Base-by-base conservation (phyloP, 768 basidiomycete species). In the Lactarius pseudohatsudake region DNA sequence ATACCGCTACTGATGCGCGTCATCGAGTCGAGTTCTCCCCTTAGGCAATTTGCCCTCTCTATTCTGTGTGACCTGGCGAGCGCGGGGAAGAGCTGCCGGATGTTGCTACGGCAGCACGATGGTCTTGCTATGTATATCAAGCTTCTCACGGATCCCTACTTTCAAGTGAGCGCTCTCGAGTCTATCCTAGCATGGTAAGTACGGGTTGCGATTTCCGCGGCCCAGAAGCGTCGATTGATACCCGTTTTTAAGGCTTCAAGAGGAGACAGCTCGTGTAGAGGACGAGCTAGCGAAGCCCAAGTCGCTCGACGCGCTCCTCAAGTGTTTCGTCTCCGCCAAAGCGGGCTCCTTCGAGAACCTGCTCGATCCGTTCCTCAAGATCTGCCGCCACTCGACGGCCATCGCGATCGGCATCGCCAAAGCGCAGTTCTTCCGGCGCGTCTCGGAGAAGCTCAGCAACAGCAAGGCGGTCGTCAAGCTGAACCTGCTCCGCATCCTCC, bases 31-130 rank as follows among this genome's bases (percentile, higher is more conserved):
- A 90, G 86, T 67, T 97, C 96, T 10, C 96, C 95, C 0, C 83
- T 98, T 73, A 96, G 94, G 76, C 96, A 99, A 72, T 98, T 99
- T 73, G 97, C 96, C 0, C 81, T 99, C 43, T 96, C 97, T 0
- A 96, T 99, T 69, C 81, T 99, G 4, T 98, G 96, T 77, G 97
- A 99, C 74, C 85, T 98, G 54, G 94, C 96, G 0, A 92, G 91
- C 75, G 94, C 96, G 4, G 92, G 95, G 57, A 98, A 98, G 81
- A 92, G 88, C 64, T 95, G 94, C 73, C 84, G 97, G 50, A 89
- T 87, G 53, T 72, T 96, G 55, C 79, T 98, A 64, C 96, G 96
- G 96, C 92, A 96, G 73, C 89, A 97, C 72, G 89, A 95, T 70
- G 96, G 95, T n/a, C 78, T 99, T 40, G 74, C 76, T 34, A 80